Conservation (phyloP, 495 filamentous ascomycete species). For the Aspergillus campestris region DNA sequence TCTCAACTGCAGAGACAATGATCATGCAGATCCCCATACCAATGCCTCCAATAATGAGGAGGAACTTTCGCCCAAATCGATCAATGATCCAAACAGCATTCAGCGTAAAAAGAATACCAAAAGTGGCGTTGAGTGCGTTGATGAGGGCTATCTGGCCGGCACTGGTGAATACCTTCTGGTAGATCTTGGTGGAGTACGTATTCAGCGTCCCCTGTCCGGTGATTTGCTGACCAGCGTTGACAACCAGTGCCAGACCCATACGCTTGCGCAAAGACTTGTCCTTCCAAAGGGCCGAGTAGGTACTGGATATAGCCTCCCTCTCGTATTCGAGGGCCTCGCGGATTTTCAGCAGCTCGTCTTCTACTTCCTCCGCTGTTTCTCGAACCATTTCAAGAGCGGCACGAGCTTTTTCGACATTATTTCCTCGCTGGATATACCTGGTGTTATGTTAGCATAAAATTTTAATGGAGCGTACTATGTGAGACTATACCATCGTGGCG, state of each 20-base stretch:
- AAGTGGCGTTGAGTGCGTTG: constrained; percentile 63
- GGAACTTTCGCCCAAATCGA: constrained; percentile 57
- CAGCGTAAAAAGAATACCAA: constrained; percentile 56
- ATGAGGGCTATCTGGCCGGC: constrained; percentile 52
- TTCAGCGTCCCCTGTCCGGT: constrained; percentile 56
- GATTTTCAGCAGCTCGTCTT: constrained; percentile 48
- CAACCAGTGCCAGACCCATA: constrained; percentile 42
- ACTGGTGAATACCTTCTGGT: constrained; percentile 52
- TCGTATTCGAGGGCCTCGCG: constrained; percentile 55
- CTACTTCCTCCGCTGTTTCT: constrained; percentile 50
- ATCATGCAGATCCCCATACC: constrained; percentile 65
- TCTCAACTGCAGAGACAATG: constrained; percentile 56
- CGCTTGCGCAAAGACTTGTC: constrained; percentile 53
- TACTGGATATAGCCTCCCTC: constrained; percentile 50
- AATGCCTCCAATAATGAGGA: constrained; percentile 59
- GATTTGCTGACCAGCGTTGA: constrained; percentile 55
- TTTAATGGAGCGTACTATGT: no score
- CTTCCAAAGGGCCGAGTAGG: constrained; percentile 50
- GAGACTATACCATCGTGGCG: constrained; percentile 54
- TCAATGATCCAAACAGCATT: constrained; percentile 65
- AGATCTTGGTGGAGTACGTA: constrained; percentile 55
- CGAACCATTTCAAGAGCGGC: constrained; percentile 41
- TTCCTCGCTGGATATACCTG: constrained; percentile 44
- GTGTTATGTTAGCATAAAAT: background rate
- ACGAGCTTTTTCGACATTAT: constrained; percentile 47